These are phyloP conservation scores for Tulasnella sp. DNA, from an alignment of 768 basidiomycete genomes.

Conservation along the genomic window DNA sequence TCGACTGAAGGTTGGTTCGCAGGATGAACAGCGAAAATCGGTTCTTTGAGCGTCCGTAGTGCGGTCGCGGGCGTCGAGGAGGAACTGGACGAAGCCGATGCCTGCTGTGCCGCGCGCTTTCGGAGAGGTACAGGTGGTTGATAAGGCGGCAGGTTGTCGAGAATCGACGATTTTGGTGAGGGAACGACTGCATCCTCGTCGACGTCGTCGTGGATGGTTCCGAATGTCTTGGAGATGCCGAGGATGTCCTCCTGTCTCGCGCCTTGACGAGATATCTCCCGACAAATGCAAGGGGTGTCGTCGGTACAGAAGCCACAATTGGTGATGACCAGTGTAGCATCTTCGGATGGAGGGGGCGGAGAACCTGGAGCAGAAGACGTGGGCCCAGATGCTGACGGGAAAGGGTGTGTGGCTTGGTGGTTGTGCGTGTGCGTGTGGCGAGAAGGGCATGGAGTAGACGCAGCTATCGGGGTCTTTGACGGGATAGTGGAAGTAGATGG, in stretches of 20 bases:
- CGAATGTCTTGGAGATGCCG: conserved; percentile 25
- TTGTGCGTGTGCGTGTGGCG: too few relatives aligned
- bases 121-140: conserved; percentile 83
- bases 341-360: conserved; percentile 45
- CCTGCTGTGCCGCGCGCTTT: conserved; percentile 48
- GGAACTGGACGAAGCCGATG: conserved; percentile 30
- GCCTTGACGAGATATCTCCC: conserved; percentile 50
- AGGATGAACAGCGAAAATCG: conserved; percentile 3
- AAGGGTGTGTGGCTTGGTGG: conserved; percentile 19
- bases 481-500: background rate
- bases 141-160: conserved; percentile 77
- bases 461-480: background rate
- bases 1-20: background rate
- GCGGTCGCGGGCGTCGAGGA: background rate
- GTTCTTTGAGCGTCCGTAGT: background rate
- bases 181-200: background rate
- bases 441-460: conserved; percentile 1
- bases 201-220: background rate
- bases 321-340: conserved; percentile 52
- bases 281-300: conserved; percentile 74
- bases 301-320: conserved; percentile 79
- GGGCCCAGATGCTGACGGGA: conserved; percentile 43
- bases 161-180: conserved; percentile 45
- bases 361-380: conserved; percentile 58
- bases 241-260: background rate